These are phyloP conservation scores for Phaseolus lunatus DNA, from an alignment of 306 rosid species.

Conservation along the genomic window DNA sequence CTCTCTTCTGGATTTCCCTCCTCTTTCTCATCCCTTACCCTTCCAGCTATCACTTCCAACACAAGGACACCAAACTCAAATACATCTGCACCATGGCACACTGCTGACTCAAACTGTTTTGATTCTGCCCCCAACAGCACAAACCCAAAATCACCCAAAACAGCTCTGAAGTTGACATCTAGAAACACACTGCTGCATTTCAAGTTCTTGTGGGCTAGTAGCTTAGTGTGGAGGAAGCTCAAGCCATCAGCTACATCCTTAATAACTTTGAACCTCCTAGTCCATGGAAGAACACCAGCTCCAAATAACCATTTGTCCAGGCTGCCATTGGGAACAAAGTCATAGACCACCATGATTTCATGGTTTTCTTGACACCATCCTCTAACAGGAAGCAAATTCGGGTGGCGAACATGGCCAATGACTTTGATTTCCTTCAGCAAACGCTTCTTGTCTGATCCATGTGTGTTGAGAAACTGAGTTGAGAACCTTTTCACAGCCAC, in stretches of 20 bases:
- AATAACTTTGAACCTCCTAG: conserved; percentile 66
- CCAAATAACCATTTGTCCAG: conserved; percentile 83
- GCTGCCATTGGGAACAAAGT: conserved; percentile 73
- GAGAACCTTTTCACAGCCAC: conserved; percentile 76
- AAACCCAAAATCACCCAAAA: conserved; percentile 72
- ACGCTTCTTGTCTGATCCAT: conserved; percentile 64
- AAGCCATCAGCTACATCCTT: conserved; percentile 71
- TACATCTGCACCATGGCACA: conserved; percentile 67
- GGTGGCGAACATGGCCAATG: conserved; percentile 65
- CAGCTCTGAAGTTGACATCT: conserved; percentile 73
- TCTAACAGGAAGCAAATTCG: conserved; percentile 68
- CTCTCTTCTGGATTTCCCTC: conserved; percentile 52
- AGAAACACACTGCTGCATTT: conserved; percentile 78
- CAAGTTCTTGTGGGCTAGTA: conserved; percentile 78
- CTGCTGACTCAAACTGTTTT: conserved; percentile 61
- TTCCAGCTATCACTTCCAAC: conserved; percentile 82
- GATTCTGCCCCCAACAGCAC: conserved; percentile 68
- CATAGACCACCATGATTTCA: conserved; percentile 67
- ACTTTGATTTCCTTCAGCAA: conserved; percentile 68
- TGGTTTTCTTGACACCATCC: conserved; percentile 76
- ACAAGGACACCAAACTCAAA: conserved; percentile 78
- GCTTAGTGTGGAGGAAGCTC: conserved; percentile 59
- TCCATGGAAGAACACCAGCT: conserved; percentile 83
- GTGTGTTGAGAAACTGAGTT: conserved; percentile 56
- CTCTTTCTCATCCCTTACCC: conserved; percentile 56